Percentiles rank a stretch among this genome's conserved stretches.
Evolutionary conservation across 192 early-diverging fungal genomes (phyloP).

Genomic region (Thoreauomyces humboldtii): DNA sequence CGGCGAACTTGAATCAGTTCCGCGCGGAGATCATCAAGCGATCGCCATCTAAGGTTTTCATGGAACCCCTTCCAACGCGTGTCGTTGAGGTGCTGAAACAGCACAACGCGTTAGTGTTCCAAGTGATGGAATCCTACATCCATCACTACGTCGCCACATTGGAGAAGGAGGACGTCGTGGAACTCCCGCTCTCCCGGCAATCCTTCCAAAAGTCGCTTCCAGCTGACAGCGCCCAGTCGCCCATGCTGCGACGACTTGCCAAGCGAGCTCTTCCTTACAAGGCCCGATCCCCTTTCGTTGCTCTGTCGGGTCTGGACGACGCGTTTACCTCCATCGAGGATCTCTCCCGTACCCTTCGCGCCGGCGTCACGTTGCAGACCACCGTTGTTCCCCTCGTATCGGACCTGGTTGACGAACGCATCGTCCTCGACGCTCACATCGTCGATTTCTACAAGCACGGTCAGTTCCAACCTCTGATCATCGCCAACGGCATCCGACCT

Average conservation of each 20-base stretch:
- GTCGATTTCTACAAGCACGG: conserved; percentile 34
- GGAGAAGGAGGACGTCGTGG: neutral
- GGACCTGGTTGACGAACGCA: neutral
- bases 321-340: conserved; percentile 18
- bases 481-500: conserved; percentile 22
- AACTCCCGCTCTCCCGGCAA: conserved; percentile 9
- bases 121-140: conserved; percentile 9
- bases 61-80: conserved; percentile 21
- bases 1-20: neutral
- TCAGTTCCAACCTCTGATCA: conserved; percentile 17
- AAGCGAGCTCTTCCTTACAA: conserved; percentile 3
- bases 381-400: conserved; percentile 18
- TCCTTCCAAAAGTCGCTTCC: neutral
- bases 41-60: conserved; percentile 31
- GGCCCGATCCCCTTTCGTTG: conserved; percentile 30
- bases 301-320: conserved; percentile 32
- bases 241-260: neutral
- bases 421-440: conserved; percentile 26
- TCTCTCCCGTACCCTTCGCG: conserved; percentile 5
- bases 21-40: neutral
- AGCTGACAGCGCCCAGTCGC: neutral
- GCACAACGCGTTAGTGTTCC: conserved; percentile 23
- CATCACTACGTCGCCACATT: conserved; percentile 10
- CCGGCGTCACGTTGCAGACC: conserved; percentile 15
- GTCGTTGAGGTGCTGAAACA: conserved; percentile 11